phyloP scores from a whole-genome alignment of 192 early-diverging fungal species.

The Backusella tarrabulga region DNA sequence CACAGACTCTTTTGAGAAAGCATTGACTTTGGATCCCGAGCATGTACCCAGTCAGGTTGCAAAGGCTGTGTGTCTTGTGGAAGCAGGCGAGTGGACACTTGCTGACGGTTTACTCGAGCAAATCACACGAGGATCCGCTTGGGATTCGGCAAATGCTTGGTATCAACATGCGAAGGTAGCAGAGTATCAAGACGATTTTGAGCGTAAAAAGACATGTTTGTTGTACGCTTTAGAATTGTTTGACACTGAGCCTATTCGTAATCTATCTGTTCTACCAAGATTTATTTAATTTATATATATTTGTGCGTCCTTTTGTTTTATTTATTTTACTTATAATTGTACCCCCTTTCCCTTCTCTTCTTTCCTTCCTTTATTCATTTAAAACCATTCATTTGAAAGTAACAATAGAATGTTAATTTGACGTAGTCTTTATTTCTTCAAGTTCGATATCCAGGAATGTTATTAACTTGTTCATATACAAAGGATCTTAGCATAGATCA shows the following conservation, averaged over 20 bases:
- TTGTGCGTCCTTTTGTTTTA: neutral
- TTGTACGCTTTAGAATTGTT: constrained; percentile 56
- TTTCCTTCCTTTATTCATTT: no score
- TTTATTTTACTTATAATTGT: neutral
- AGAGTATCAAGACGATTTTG: constrained; percentile 36
- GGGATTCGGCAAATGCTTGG: constrained; percentile 7
- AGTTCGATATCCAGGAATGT: no score
- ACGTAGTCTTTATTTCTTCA: neutral
- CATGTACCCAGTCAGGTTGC: constrained; percentile 6
- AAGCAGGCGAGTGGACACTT: neutral
- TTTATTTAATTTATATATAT: constrained; percentile 27
- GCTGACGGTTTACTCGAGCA: neutral
- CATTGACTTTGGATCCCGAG: neutral
- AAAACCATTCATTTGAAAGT: neutral
- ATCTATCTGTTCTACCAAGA: constrained; percentile 40
- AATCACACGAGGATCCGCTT: neutral
- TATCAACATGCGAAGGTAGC: constrained; percentile 42
- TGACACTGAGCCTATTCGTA: constrained; percentile 40
- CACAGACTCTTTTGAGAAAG: neutral
- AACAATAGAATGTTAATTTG: neutral
- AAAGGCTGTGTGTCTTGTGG: neutral
- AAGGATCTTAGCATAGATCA: no score
- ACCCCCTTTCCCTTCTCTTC: no score
- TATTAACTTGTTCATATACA: no score
- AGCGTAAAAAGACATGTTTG: constrained; percentile 50